phyloP scores from a whole-genome alignment of 495 filamentous ascomycete species.

The Halenospora varia region DNA sequence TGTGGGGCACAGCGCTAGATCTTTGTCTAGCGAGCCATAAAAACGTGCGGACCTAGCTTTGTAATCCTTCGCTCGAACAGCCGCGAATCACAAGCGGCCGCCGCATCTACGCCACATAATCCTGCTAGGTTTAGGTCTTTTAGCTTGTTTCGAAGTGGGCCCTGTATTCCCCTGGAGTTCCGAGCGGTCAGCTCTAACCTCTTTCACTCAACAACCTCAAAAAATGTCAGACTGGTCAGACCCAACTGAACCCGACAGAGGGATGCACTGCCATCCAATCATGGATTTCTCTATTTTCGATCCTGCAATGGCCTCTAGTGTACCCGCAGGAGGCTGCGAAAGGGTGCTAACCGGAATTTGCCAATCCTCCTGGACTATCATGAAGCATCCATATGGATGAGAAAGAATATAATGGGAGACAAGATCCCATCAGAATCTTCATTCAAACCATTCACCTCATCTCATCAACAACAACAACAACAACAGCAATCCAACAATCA shows the following conservation, averaged over 20 bases:
- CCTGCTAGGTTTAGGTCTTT: neutral
- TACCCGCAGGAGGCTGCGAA: neutral
- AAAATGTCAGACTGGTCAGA: neutral
- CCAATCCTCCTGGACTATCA: neutral
- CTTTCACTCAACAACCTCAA: neutral
- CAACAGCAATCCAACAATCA: neutral
- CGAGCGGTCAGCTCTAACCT: neutral
- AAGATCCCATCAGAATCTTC: neutral
- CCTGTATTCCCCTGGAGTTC: neutral
- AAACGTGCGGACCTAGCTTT: neutral
- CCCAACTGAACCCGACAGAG: neutral
- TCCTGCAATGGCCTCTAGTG: neutral
- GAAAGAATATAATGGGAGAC: neutral
- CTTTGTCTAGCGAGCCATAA: neutral
- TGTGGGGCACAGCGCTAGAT: neutral
- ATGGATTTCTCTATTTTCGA: neutral
- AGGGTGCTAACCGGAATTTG: neutral
- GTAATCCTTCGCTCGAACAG: too few relatives aligned
- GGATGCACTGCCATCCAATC: neutral
- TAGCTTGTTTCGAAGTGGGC: neutral
- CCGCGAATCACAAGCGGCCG: too few relatives aligned
- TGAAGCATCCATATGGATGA: neutral
- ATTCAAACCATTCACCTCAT: neutral
- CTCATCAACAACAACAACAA: neutral
- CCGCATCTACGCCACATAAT: neutral